These are phyloP conservation scores for Pleurotus tuber-regium DNA, from an alignment of 768 basidiomycete species.

Conservation along the genomic window DNA sequence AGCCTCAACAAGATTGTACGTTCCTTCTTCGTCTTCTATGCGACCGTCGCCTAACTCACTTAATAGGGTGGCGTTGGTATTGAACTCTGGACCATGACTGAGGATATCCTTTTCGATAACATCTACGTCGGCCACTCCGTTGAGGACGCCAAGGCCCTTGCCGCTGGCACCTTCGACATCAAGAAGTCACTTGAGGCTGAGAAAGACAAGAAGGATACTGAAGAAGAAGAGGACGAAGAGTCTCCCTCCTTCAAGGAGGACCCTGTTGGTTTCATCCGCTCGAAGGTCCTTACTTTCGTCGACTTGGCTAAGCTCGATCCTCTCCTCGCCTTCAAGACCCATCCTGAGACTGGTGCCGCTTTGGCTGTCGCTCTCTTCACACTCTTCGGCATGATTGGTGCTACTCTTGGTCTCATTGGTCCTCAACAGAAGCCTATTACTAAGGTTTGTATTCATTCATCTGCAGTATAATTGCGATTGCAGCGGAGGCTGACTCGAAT, in stretches of 20 bases:
- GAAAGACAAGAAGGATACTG: constrained; percentile 49
- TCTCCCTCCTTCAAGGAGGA: constrained; percentile 61
- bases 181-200: constrained; percentile 84
- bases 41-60: constrained; percentile 1
- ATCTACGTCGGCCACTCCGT: constrained; percentile 91
- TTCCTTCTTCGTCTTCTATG: constrained; percentile 5
- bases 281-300: constrained; percentile 76
- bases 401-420: constrained; percentile 77
- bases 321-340: constrained; percentile 76
- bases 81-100: constrained; percentile 99
- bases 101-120: constrained; percentile 90
- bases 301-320: constrained; percentile 76
- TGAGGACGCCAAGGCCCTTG: constrained; percentile 80
- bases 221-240: constrained; percentile 44
- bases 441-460: constrained; percentile 51
- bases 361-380: constrained; percentile 74
- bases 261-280: constrained; percentile 67
- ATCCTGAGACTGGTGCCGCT: constrained; percentile 85
- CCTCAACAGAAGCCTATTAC: constrained; percentile 69
- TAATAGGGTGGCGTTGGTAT: constrained; percentile 88
- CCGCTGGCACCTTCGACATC: constrained; percentile 85
- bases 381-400: constrained; percentile 81
- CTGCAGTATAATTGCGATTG: too few species aligned
- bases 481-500: too few species aligned
- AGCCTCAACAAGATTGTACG: constrained; percentile 81